These are phyloP conservation scores for Arabidopsis lyrata DNA, from an alignment of 441 rosid species.

Conservation along the genomic window DNA sequence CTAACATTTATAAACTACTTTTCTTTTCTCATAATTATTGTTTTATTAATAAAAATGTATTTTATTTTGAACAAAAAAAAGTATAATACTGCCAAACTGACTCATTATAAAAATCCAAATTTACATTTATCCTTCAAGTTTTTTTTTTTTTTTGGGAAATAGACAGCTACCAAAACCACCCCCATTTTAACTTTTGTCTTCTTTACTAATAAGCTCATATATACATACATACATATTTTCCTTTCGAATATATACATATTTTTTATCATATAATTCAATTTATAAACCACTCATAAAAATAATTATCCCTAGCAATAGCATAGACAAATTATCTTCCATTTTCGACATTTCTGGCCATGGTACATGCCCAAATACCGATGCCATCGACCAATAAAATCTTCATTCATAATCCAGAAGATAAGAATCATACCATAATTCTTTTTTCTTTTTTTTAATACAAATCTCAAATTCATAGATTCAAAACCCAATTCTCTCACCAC, in stretches of 20 bases:
- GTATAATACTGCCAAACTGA: not conserved
- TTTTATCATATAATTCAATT: slow-evolving; percentile 9
- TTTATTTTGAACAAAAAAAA: not conserved
- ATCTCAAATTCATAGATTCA: slow-evolving; percentile 17
- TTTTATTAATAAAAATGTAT: not conserved
- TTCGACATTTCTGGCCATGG: slow-evolving; percentile 49
- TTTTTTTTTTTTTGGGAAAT: not conserved
- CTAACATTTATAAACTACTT: no score
- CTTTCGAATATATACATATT: not conserved
- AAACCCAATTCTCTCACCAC: slow-evolving; percentile 42
- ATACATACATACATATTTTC: not conserved
- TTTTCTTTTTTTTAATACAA: not conserved
- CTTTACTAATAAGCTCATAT: not conserved
- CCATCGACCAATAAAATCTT: slow-evolving; percentile 34
- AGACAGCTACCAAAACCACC: not conserved
- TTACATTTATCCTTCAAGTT: not conserved
- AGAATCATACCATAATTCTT: not conserved
- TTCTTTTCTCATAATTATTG: not conserved
- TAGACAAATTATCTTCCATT: slow-evolving; percentile 19
- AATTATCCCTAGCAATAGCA: slow-evolving; percentile 38
- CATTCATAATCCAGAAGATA: slow-evolving; percentile 29
- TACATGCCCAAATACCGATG: slow-evolving; percentile 49
- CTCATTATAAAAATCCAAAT: not conserved
- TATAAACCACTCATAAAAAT: slow-evolving; percentile 32
- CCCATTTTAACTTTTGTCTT: no score